Percentiles rank a stretch among this genome's conserved stretches.
These are phyloP conservation scores for Lactarius hengduanensis DNA, from an alignment of 768 basidiomycete genomes.

Conservation along the genomic window DNA sequence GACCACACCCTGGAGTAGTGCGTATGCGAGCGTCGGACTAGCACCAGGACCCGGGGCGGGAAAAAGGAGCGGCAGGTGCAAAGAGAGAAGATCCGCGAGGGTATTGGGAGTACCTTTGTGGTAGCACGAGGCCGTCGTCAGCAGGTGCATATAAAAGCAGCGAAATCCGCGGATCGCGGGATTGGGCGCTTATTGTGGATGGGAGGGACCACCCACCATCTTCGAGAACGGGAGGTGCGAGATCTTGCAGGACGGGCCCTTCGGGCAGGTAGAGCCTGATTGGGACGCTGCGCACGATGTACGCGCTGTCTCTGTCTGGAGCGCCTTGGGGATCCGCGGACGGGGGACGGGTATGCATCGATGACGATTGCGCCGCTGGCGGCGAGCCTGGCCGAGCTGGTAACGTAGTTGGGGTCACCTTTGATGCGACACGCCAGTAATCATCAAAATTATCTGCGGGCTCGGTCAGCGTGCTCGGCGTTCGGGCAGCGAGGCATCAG, in stretches of 20 bases:
- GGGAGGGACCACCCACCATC: conserved; percentile 58
- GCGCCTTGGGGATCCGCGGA: conserved; percentile 53
- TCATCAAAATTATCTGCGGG: conserved; percentile 89
- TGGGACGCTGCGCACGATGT: conserved; percentile 84
- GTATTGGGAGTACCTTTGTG: conserved; percentile 67
- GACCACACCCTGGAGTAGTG: conserved; percentile 81
- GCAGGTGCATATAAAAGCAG: conserved; percentile 12
- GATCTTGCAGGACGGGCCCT: conserved; percentile 87
- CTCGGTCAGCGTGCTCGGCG: not conserved
- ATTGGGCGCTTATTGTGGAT: not conserved
- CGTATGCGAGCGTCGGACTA: conserved; percentile 54
- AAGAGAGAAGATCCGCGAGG: conserved; percentile 62
- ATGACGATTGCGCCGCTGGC: conserved; percentile 48
- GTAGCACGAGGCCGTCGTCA: conserved; percentile 23
- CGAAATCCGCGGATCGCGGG: conserved; percentile 20
- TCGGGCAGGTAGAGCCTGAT: conserved; percentile 87
- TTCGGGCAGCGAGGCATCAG: not conserved
- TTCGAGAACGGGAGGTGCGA: conserved; percentile 74
- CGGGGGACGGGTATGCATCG: conserved; percentile 62
- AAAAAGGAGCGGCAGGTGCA: conserved; percentile 80
- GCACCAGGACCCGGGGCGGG: conserved; percentile 40
- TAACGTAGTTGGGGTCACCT: conserved; percentile 81
- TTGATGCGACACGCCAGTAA: conserved; percentile 92
- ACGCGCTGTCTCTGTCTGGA: conserved; percentile 78
- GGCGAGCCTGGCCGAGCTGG: conserved; percentile 59